Base-by-base conservation (phyloP, 768 basidiomycete genomes). In the Rhizopogon roseolus region DNA sequence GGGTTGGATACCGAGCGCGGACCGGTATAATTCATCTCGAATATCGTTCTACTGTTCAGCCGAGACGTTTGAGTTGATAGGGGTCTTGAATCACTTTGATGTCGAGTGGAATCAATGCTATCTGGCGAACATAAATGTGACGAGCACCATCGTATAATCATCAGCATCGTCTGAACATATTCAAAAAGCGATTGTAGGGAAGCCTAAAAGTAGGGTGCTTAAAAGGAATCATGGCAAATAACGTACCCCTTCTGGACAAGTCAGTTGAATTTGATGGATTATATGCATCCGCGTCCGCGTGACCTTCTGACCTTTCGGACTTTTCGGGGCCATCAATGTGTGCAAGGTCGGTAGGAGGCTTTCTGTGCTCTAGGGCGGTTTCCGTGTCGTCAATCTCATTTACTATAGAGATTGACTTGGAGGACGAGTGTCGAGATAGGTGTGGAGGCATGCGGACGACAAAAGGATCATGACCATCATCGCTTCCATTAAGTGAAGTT, bases 321-420 rank as follows among this genome's bases (percentile, higher is more conserved):
- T 17, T 40, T 16, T 52, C 48, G 29, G n/a, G 32, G 5, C 32
- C 17, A 1, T 41, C 39, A 39, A 19, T 49, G 36, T 29, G 37
- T 32, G 37, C 48, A 41, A 29, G 6, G 38, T 32, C 32, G 29
- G n/a, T 16, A 14, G 38, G 52, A 36, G 52, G 28, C 57, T 72
- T 76, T 19, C 77, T 74, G 25, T 72, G 74, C 55, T 73, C 78
- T 38, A 76, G 81, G 78, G 78, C 77, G 54, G 62, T 68, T 25
- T 73, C 72, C 1, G 64, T 38, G 57, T 77, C 73, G 57, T 77
- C 73, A 44, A 67, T 64, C 6, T 67, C 56, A 16, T 55, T 41
- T 37, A 66, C 53, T 39, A 62, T 50, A 10, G 62, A 55, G 9
- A 56, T 64, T 0, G 66, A 61, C 52, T 54, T 56, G 41, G 62